A percentile compares a stretch with the other conserved stretches of the same genome.
These are phyloP conservation scores for Blastobotrys americana DNA, from an alignment of 805 yeast genomes.

Conservation along the genomic window DNA sequence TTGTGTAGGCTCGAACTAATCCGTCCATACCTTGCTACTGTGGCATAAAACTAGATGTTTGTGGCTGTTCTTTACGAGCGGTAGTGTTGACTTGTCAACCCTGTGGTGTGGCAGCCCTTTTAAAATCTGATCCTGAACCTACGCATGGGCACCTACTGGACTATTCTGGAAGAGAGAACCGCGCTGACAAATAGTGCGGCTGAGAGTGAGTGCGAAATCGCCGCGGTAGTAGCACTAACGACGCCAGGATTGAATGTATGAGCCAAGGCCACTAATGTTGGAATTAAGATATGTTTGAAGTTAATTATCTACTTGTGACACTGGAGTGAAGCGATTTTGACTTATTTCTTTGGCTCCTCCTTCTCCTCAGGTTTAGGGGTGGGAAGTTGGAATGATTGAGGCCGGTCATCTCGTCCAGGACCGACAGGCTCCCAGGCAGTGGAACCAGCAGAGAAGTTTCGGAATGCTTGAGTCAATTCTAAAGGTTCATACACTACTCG, in stretches of 20 bases:
- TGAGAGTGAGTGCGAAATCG: background rate
- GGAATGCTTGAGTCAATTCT: conserved; percentile 87
- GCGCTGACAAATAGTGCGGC: background rate
- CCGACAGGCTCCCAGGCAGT: conserved; percentile 92
- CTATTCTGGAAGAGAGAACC: background rate
- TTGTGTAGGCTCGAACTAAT: conserved; percentile 1
- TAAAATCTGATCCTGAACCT: background rate
- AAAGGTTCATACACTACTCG: conserved; percentile 84
- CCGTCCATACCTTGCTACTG: background rate
- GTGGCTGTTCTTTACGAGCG: background rate
- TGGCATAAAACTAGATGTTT: too few species aligned
- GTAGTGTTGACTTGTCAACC: background rate
- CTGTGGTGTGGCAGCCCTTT: background rate
- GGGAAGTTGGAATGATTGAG: conserved; percentile 75
- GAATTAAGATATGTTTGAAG: too few species aligned
- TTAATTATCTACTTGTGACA: too few species aligned
- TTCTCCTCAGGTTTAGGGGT: conserved; percentile 68
- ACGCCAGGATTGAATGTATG: too few species aligned
- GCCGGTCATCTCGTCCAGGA: conserved; percentile 73
- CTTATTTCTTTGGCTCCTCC: conserved; percentile 37
- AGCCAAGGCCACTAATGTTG: too few species aligned
- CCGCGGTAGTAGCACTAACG: too few species aligned
- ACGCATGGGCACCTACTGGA: background rate
- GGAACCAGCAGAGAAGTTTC: conserved; percentile 82
- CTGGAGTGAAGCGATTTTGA: too few species aligned